Evolutionary conservation across 2,329 filamentous ascomycete genomes (phyloP), one percentile per base, ranked within the genome.

Genomic region (Knufia petricola): DNA sequence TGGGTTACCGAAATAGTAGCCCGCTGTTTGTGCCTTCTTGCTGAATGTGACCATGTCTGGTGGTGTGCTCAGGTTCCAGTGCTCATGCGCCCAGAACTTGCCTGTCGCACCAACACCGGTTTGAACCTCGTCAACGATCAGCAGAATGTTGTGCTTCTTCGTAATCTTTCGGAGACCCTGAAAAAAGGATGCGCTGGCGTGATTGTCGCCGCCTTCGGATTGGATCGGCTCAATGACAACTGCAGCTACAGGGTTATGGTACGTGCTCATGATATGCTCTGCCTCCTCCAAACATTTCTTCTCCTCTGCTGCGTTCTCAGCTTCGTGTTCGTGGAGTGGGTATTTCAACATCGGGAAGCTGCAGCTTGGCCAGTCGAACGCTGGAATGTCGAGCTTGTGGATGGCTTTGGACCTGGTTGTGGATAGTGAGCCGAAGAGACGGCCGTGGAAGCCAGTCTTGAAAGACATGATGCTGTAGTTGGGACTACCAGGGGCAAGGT

Each of bases 41-140:
- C 81, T 86, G 72, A 95, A 95, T 50, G 88, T 95, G 38, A 95
- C 88, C 74, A 95, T 92, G 72, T 95, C 88, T 0, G 88, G 88
- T 7, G 88, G 85, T 30, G 80, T 71, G 43, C 75, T 63, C 37
- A 95, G 77, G 66, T 85, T 77, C 88, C 88, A 95, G 80, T 95
- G 89, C 61, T 95, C 87, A 72, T 95, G 89, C 7, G 89, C 88
- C 88, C 88, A 95, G 80, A 95, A 94, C 67, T 86, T 88, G 60
- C 88, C 88, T 0, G 88, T 95, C 32, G 89, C 87, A 59, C 89
- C 89, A 21, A 95, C 83, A 64, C 88, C 89, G 4, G 88, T 95
- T 71, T 95, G 88, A 9, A 95, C 88, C 70, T 95, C 88, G 65
- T 95, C 88, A 55, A 94, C 88, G 63, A 95, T 95, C 66, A 95